Conservation (phyloP, 2,329 filamentous ascomycete genomes). For the Metarhizium sp. region DNA sequence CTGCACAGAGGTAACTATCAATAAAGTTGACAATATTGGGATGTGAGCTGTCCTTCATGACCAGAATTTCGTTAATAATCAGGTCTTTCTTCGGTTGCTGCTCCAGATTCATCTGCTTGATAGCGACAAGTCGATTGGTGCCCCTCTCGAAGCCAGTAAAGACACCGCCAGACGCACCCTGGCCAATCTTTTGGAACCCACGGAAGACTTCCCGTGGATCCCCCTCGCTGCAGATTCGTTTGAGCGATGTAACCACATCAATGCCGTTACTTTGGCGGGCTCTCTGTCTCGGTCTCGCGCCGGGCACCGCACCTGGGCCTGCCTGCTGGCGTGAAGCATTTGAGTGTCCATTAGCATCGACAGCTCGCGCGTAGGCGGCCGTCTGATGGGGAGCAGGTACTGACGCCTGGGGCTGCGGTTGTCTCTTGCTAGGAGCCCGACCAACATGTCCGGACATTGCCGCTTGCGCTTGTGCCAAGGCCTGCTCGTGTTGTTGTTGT, state of each 20-base stretch:
- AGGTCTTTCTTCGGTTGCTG: constrained; percentile 98
- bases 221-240: constrained; percentile 81
- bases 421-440: constrained; percentile 65
- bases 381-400: constrained; percentile 14
- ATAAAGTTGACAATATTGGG: constrained; percentile 99
- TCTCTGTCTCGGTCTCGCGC: constrained; percentile 64
- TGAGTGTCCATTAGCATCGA: constrained; percentile 21
- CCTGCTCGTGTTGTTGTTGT: constrained; percentile 82
- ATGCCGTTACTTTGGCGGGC: constrained; percentile 69
- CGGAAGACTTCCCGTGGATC: constrained; percentile 85
- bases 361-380: constrained; percentile 18
- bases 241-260: constrained; percentile 75
- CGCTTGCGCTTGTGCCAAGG: constrained; percentile 70
- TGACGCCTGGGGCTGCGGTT: constrained; percentile 25
- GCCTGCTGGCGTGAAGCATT: constrained; percentile 27
- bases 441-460: constrained; percentile 63
- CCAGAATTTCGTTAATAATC: constrained; percentile 97
- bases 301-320: constrained; percentile 30
- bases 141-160: constrained; percentile 82
- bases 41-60: constrained; percentile 98
- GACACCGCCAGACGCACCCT: constrained; percentile 93
- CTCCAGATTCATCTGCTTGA: constrained; percentile 99
- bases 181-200: constrained; percentile 87
- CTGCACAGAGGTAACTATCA: constrained; percentile 83
- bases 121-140: constrained; percentile 82